Evolutionary conservation across 2,329 filamentous ascomycete species (phyloP).

Genomic region (Verruconis gallopava): DNA sequence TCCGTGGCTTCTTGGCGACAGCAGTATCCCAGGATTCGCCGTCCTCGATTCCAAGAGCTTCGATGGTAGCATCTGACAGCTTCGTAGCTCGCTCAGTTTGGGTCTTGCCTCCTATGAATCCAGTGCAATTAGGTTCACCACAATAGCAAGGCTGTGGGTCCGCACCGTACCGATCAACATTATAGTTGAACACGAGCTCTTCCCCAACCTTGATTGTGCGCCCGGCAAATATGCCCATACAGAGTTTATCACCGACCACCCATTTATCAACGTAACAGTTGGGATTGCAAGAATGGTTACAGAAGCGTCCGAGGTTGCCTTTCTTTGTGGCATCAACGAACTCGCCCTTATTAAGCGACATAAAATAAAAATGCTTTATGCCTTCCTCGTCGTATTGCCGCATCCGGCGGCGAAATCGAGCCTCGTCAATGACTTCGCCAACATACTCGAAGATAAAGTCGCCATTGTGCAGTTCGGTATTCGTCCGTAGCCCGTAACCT

Average conservation of each 20-base stretch:
- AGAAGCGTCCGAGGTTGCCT: slow-evolving; percentile 90
- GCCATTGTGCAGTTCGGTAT: slow-evolving; percentile 61
- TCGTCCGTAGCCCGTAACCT: slow-evolving; percentile 78
- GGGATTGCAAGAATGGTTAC: slow-evolving; percentile 97
- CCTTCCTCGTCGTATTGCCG: slow-evolving; percentile 87
- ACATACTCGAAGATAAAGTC: slow-evolving; percentile 98
- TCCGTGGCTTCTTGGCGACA: slow-evolving; percentile 78
- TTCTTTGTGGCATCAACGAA: slow-evolving; percentile 97
- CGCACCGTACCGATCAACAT: slow-evolving; percentile 93
- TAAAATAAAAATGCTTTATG: slow-evolving; percentile 99
- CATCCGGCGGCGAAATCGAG: slow-evolving; percentile 79
- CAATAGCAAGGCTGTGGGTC: slow-evolving; percentile 97
- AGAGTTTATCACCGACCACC: slow-evolving; percentile 92
- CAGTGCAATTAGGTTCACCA: slow-evolving; percentile 84
- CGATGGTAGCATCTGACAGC: slow-evolving; percentile 74
- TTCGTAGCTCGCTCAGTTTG: slow-evolving; percentile 94
- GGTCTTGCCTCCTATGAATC: slow-evolving; percentile 94
- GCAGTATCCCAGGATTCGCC: slow-evolving; percentile 83
- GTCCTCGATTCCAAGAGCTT: slow-evolving; percentile 91
- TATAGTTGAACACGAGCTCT: slow-evolving; percentile 98
- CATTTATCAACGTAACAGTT: slow-evolving; percentile 99
- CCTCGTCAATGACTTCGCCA: slow-evolving; percentile 92
- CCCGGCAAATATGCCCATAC: slow-evolving; percentile 96
- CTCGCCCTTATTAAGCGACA: slow-evolving; percentile 92
- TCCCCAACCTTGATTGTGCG: slow-evolving; percentile 76